phyloP scores from a whole-genome alignment of 306 rosid genomes.

The Dalbergia cochinchinensis region DNA sequence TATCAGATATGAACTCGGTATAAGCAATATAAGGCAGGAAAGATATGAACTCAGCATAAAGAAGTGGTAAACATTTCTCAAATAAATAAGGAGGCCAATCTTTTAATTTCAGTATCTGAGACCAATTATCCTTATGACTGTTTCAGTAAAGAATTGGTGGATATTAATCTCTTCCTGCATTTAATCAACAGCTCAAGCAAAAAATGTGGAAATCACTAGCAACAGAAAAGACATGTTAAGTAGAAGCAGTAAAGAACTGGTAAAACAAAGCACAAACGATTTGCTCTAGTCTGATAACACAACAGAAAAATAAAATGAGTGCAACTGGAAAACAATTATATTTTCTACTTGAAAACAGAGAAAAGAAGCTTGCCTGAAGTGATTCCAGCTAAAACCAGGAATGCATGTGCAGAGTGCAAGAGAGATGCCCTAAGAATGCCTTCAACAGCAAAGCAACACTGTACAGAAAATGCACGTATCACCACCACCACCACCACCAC shows the following conservation, averaged over 20 bases:
- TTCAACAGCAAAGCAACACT: too few relatives aligned
- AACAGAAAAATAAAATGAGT: not conserved
- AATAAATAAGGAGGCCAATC: too few relatives aligned
- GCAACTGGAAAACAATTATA: not conserved
- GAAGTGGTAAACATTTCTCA: too few relatives aligned
- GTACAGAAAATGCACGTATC: too few relatives aligned
- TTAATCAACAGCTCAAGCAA: not conserved
- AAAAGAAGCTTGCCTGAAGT: not conserved
- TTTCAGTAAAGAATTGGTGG: constrained; percentile 80
- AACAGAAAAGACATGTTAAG: not conserved
- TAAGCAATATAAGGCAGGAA: too few relatives aligned
- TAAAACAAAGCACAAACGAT: constrained; percentile 17
- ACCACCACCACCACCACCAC: too few relatives aligned
- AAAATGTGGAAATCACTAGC: constrained; percentile 10
- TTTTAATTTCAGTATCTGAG: constrained; percentile 3
- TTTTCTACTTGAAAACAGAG: not conserved
- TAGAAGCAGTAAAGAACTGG: not conserved
- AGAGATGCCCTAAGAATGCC: too few relatives aligned
- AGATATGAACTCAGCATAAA: too few relatives aligned
- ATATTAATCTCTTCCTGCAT: constrained; percentile 78
- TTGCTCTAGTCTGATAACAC: not conserved
- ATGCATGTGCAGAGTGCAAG: too few relatives aligned
- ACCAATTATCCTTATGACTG: constrained; percentile 65
- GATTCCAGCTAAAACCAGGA: not conserved
- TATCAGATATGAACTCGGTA: too few relatives aligned